These are phyloP conservation scores for Soucietia sequanensis DNA, from an alignment of 805 yeast species.

Conservation along the genomic window DNA sequence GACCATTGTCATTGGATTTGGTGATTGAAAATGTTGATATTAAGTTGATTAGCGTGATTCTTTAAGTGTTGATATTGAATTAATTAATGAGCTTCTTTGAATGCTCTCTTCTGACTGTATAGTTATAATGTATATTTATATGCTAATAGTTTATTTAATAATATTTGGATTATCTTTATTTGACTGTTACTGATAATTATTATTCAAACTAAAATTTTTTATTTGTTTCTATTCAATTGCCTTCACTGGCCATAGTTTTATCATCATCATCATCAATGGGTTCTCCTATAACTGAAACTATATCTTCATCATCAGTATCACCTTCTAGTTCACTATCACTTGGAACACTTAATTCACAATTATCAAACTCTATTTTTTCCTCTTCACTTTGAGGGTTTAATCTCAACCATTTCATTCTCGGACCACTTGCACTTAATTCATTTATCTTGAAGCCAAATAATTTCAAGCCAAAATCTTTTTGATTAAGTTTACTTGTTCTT, in stretches of 20 bases:
- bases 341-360: conserved; percentile 64
- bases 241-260: conserved; percentile 45
- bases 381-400: conserved; percentile 63
- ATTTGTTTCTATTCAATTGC: no score
- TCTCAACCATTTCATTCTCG: conserved; percentile 96
- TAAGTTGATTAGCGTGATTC: no score
- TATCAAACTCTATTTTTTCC: conserved; percentile 60
- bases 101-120: no score
- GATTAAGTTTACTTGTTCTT: conserved; percentile 47
- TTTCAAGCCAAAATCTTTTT: conserved; percentile 63
- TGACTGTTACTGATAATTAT: no score
- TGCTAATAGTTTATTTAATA: no score
- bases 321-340: conserved; percentile 26
- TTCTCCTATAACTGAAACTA: no score
- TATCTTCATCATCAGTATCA: conserved; percentile 30
- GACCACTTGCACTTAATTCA: conserved; percentile 74
- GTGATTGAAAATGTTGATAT: no score
- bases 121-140: no score
- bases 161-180: no score
- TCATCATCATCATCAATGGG: conserved; percentile 27
- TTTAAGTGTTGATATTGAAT: no score
- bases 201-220: background rate
- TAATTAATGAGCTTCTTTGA: no score
- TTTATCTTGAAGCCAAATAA: conserved; percentile 85
- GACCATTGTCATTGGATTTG: no score